Evolutionary conservation across 2,329 filamentous ascomycete species (phyloP).

Genomic region (Conoideocrella luteorostrata): DNA sequence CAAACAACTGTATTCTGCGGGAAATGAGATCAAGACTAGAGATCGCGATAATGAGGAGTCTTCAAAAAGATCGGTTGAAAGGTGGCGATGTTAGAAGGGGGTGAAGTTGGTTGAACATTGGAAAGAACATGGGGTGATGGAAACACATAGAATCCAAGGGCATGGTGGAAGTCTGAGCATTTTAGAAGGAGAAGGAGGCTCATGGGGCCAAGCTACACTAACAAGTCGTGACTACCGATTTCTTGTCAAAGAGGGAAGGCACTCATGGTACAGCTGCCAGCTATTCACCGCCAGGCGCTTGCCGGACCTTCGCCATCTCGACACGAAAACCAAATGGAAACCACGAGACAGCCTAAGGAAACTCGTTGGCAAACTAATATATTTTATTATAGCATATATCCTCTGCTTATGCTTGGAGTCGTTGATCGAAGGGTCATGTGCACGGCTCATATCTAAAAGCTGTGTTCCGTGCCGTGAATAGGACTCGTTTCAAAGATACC

Average conservation of each 20-base stretch:
- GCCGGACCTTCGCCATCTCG: no score
- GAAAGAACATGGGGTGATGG: not conserved
- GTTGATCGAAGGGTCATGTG: no score
- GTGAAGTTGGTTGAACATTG: not conserved
- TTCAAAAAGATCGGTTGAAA: slow-evolving; percentile 5
- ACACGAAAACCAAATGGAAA: no score
- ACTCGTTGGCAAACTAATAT: no score
- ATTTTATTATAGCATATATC: no score
- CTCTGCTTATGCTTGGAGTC: no score
- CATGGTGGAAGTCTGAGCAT: not conserved
- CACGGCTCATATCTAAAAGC: no score
- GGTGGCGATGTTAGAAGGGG: not conserved
- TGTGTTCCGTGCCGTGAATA: no score
- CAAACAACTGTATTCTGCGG: slow-evolving; percentile 7
- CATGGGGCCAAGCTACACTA: not conserved
- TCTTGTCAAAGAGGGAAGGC: slow-evolving; percentile 1
- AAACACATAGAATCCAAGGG: not conserved
- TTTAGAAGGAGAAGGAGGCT: slow-evolving; percentile 4
- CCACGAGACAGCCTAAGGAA: no score
- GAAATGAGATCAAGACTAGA: slow-evolving; percentile 2
- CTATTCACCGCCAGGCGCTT: not conserved
- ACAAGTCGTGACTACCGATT: not conserved
- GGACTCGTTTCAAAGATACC: no score
- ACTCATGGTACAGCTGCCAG: not conserved
- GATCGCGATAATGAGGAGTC: slow-evolving; percentile 5